Evolutionary conservation across 129 eudicot species (phyloP).

Genomic region (Flaveria brownii): DNA sequence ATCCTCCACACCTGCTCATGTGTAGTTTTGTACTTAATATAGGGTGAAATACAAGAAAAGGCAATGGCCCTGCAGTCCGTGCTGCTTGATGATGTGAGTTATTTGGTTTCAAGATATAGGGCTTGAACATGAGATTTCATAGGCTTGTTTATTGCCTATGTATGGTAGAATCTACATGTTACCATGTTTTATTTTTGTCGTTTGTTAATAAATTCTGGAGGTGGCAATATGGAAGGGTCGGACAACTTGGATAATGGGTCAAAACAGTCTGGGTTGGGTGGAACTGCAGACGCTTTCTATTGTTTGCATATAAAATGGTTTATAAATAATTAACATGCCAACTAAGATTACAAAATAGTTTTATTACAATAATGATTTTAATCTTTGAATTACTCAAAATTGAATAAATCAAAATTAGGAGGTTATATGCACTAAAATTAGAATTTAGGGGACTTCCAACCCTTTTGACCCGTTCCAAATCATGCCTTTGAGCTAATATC

Average conservation of each 20-base stretch:
- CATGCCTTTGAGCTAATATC: background rate
- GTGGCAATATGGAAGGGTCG: conserved; percentile 5
- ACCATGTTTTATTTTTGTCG: background rate
- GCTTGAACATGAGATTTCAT: conserved; percentile 32
- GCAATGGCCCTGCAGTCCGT: conserved; percentile 74
- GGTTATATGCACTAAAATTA: background rate
- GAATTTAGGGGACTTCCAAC: background rate
- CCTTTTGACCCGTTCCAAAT: background rate
- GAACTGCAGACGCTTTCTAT: background rate
- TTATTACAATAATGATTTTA: background rate
- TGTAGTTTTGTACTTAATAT: conserved; percentile 30
- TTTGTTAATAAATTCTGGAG: background rate
- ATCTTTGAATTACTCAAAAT: background rate
- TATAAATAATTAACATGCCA: background rate
- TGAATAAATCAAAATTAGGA: background rate
- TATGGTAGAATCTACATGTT: conserved; percentile 13
- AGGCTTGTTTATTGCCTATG: conserved; percentile 14
- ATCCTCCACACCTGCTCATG: background rate
- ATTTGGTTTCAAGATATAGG: conserved; percentile 31
- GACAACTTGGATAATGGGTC: background rate
- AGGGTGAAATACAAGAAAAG: conserved; percentile 90
- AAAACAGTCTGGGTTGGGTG: background rate
- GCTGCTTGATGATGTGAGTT: conserved; percentile 78
- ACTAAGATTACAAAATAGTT: background rate
- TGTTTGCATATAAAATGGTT: background rate